Evolutionary conservation across 2,329 filamentous ascomycete species (phyloP).

Genomic region (Rhinocladiella mackenziei): DNA sequence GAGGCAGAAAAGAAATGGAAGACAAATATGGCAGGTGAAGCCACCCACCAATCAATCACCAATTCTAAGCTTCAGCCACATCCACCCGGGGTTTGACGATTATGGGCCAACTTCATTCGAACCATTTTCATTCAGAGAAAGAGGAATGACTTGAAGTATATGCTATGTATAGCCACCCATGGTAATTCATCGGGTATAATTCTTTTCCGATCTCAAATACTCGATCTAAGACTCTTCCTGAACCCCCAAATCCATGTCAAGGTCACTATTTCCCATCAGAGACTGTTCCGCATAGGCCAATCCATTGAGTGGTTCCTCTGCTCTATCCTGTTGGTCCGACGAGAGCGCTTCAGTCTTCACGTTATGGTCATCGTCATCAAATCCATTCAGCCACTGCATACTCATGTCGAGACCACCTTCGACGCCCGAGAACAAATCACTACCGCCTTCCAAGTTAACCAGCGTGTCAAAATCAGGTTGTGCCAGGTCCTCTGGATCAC

Average conservation of each 20-base stretch:
- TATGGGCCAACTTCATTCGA: too few relatives aligned
- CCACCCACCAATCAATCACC: too few relatives aligned
- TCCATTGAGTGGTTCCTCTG: constrained; percentile 1
- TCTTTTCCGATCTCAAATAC: background rate
- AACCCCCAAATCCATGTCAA: constrained; percentile 8
- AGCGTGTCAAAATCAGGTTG: constrained; percentile 42
- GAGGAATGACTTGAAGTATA: too few relatives aligned
- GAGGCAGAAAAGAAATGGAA: too few relatives aligned
- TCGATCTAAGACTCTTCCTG: constrained; percentile 1
- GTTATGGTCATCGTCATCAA: constrained; percentile 18
- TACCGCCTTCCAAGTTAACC: constrained; percentile 44
- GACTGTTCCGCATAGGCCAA: constrained; percentile 18
- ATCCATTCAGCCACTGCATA: constrained; percentile 26
- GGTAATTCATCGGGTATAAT: background rate
- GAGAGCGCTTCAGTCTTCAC: constrained; percentile 9
- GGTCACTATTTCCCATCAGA: constrained; percentile 10
- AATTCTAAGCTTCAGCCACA: too few relatives aligned
- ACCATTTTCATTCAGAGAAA: too few relatives aligned
- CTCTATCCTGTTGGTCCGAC: constrained; percentile 7
- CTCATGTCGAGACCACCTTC: constrained; percentile 23
- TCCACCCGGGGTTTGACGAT: too few relatives aligned
- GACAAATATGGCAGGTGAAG: too few relatives aligned
- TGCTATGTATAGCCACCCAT: too few relatives aligned
- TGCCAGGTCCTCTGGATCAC: constrained; percentile 6
- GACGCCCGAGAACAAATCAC: constrained; percentile 13